Conservation (phyloP, 2,329 filamentous ascomycete genomes). For the Colletotrichum sp. region DNA sequence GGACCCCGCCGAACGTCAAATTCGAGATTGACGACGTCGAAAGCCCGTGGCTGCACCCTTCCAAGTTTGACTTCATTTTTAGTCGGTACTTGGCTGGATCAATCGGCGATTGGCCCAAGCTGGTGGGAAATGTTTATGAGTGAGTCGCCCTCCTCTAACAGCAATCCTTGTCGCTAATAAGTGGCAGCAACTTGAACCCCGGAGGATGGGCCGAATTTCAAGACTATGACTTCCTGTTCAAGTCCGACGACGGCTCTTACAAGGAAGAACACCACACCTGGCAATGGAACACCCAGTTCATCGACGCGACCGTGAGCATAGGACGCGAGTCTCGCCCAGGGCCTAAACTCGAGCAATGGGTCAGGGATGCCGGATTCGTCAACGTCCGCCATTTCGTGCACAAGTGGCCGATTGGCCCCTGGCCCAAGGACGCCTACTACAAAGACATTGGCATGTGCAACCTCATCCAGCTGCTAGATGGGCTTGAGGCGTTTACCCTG, state of each 20-base stretch:
- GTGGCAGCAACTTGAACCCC: conserved; percentile 33
- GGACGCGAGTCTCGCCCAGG: conserved; percentile 28
- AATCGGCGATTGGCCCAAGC: not conserved
- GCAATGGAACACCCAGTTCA: conserved; percentile 26
- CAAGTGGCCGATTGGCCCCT: conserved; percentile 41
- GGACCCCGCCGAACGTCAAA: conserved; percentile 66
- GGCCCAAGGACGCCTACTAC: conserved; percentile 26
- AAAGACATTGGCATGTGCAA: conserved; percentile 26
- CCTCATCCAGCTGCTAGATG: conserved; percentile 22
- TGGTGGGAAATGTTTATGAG: not conserved
- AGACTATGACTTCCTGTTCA: conserved; percentile 29
- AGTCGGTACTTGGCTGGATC: conserved; percentile 4
- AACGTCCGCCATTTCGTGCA: conserved; percentile 34
- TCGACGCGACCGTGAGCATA: conserved; percentile 19
- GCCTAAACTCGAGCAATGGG: conserved; percentile 30
- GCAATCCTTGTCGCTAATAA: not conserved
- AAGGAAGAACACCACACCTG: conserved; percentile 23
- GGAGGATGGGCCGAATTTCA: conserved; percentile 40
- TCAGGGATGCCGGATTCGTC: conserved; percentile 39
- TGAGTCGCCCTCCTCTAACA: not conserved
- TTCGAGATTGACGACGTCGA: conserved; percentile 72
- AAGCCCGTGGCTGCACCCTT: conserved; percentile 44
- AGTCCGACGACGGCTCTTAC: conserved; percentile 32
- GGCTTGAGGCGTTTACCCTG: conserved; percentile 28
- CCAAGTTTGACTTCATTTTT: conserved; percentile 39